Percentiles rank a stretch among this genome's conserved stretches.
phyloP scores from a whole-genome alignment of 768 basidiomycete genomes.

The Termitomyces sp. region DNA sequence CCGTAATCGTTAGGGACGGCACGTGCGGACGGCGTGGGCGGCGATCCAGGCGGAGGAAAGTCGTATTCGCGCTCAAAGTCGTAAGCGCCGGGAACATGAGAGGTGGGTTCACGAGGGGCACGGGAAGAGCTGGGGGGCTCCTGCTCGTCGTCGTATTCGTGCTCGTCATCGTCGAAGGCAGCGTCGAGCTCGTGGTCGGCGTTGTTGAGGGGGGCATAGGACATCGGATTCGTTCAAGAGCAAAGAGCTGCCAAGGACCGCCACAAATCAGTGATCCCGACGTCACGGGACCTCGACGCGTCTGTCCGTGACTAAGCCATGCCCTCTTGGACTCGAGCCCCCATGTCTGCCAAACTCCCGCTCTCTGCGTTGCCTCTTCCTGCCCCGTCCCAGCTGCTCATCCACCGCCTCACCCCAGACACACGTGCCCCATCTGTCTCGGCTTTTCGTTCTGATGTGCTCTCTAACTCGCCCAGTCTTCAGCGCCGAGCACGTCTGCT shows the following conservation, averaged over 20 bases:
- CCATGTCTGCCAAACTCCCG: background rate
- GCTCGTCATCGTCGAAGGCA: conserved; percentile 18
- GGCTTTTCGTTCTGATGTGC: conserved; percentile 45
- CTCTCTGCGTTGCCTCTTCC: conserved; percentile 26
- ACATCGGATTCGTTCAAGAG: conserved; percentile 13
- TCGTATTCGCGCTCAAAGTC: conserved; percentile 82
- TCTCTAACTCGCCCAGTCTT: conserved; percentile 50
- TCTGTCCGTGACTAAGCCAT: background rate
- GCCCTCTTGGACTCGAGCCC: background rate
- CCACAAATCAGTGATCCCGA: background rate
- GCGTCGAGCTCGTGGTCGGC: conserved; percentile 16
- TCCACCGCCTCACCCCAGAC: conserved; percentile 53
- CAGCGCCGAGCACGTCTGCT: conserved; percentile 68
- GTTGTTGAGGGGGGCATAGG: conserved; percentile 19
- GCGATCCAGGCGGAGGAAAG: conserved; percentile 75
- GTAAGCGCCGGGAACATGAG: conserved; percentile 44
- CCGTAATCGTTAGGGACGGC: conserved; percentile 67
- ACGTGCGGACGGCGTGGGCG: conserved; percentile 50
- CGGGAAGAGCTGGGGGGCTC: background rate
- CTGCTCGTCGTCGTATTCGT: conserved; percentile 15
- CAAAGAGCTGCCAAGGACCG: no score
- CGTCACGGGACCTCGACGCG: background rate
- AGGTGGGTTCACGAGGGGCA: background rate
- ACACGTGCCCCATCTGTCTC: conserved; percentile 43
- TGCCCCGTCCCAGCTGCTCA: conserved; percentile 22